These are phyloP conservation scores for Prunus mume DNA, from an alignment of 306 rosid genomes.

Conservation along the genomic window DNA sequence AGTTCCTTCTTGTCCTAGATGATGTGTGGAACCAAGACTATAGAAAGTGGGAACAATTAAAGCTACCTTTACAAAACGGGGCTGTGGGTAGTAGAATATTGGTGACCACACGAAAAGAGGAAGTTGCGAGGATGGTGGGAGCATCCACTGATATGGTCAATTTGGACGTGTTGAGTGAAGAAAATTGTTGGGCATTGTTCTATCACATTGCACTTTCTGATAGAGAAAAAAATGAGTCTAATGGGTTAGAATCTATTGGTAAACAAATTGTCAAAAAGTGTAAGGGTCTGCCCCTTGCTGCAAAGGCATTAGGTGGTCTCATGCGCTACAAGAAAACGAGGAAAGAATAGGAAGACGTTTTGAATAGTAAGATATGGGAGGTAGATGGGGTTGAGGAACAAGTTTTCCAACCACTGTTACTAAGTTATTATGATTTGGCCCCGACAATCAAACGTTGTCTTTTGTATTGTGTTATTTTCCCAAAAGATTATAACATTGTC, in stretches of 20 bases:
- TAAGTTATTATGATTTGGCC: conserved; percentile 17
- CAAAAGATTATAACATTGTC: not conserved
- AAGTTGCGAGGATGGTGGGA: conserved; percentile 13
- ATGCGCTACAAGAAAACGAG: not conserved
- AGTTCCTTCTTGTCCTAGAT: not conserved
- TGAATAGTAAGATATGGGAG: conserved; percentile 5
- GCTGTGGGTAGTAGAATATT: conserved; percentile 14
- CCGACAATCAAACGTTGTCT: not conserved
- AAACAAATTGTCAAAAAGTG: conserved; percentile 12
- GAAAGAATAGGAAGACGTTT: not conserved
- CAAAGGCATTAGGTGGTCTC: conserved; percentile 11
- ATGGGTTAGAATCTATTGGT: not conserved
- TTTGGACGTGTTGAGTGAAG: not conserved
- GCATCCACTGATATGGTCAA: not conserved
- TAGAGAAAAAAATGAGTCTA: not conserved
- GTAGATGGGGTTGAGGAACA: not conserved
- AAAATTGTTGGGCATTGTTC: conserved; percentile 8
- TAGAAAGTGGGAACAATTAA: conserved; percentile 1
- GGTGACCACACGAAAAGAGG: conserved; percentile 4
- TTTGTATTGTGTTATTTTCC: not conserved
- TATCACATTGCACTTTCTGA: not conserved
- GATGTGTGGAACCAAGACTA: conserved; percentile 15
- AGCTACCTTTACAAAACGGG: not conserved
- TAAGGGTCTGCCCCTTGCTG: conserved; percentile 18
- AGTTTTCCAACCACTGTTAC: conserved; percentile 1